Evolutionary conservation across 2,329 filamentous ascomycete species (phyloP).

Genomic region (Aureobasidium sp.): DNA sequence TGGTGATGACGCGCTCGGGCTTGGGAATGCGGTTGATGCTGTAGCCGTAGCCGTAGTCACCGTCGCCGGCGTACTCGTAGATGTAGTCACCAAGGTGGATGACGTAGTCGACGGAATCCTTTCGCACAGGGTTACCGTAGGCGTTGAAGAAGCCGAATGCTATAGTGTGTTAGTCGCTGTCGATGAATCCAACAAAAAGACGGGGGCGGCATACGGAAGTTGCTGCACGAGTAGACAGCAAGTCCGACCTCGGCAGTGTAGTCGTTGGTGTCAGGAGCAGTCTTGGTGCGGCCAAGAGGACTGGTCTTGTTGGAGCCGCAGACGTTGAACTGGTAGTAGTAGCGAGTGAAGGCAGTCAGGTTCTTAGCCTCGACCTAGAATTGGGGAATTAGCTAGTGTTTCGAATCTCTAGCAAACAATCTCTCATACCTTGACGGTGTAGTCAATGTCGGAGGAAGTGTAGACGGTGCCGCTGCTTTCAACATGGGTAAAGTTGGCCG

Average conservation of each 20-base stretch:
- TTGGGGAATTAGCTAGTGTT: constrained; percentile 17
- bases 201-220: constrained; percentile 46
- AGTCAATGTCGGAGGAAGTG: constrained; percentile 68
- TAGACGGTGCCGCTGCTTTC: constrained; percentile 55
- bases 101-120: constrained; percentile 43
- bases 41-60: constrained; percentile 43
- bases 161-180: constrained; percentile 13
- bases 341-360: constrained; percentile 56
- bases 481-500: constrained; percentile 41
- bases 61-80: constrained; percentile 49
- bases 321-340: constrained; percentile 65
- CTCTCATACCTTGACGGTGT: constrained; percentile 57
- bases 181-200: neutral
- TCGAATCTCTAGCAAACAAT: neutral
- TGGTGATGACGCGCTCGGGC: constrained; percentile 47
- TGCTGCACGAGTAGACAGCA: constrained; percentile 65
- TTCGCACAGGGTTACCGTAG: constrained; percentile 33
- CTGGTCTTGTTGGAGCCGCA: constrained; percentile 57
- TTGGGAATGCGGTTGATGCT: constrained; percentile 44
- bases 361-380: constrained; percentile 56
- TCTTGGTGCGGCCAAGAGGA: constrained; percentile 63
- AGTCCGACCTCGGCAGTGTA: constrained; percentile 52
- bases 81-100: constrained; percentile 51
- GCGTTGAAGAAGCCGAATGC: constrained; percentile 42
- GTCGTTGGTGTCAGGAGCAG: constrained; percentile 52